Percentiles rank a stretch among this genome's conserved stretches.
Evolutionary conservation across 2,329 filamentous ascomycete species (phyloP).

Genomic region (Delphinella strobiligena): DNA sequence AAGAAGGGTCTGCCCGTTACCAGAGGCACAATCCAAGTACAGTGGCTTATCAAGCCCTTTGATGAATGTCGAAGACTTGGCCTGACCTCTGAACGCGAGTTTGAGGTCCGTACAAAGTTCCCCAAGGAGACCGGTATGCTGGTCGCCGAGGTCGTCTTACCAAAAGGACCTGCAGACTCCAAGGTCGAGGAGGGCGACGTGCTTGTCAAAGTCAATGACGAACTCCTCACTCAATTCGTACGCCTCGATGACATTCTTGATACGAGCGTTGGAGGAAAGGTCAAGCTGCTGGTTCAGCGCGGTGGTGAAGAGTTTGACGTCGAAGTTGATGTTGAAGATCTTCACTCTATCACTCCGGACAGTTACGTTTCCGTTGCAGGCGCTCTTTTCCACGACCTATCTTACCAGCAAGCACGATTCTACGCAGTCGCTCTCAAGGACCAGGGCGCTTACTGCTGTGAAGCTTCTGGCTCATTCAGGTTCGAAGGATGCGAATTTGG

Average conservation of each 20-base stretch:
- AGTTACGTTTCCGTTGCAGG: slow-evolving; percentile 91
- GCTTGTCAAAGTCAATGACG: slow-evolving; percentile 81
- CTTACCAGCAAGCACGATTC: slow-evolving; percentile 92
- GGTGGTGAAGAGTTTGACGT: slow-evolving; percentile 81
- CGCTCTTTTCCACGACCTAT: slow-evolving; percentile 88
- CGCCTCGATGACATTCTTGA: slow-evolving; percentile 85
- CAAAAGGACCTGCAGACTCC: slow-evolving; percentile 72
- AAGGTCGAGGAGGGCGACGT: slow-evolving; percentile 94
- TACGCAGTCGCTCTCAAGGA: slow-evolving; percentile 79
- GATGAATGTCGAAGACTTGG: slow-evolving; percentile 90
- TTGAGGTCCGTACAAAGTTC: slow-evolving; percentile 67
- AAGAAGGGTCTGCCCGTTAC: slow-evolving; percentile 62
- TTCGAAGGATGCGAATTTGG: slow-evolving; percentile 85
- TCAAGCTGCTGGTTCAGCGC: slow-evolving; percentile 73
- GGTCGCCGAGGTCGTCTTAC: slow-evolving; percentile 88
- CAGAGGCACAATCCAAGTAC: slow-evolving; percentile 95
- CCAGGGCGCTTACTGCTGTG: slow-evolving; percentile 79
- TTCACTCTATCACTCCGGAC: slow-evolving; percentile 91
- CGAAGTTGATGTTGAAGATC: slow-evolving; percentile 71
- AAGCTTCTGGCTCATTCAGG: slow-evolving; percentile 87
- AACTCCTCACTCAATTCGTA: slow-evolving; percentile 87
- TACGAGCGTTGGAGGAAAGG: slow-evolving; percentile 65
- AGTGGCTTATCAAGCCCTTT: slow-evolving; percentile 94
- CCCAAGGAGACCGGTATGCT: slow-evolving; percentile 95
- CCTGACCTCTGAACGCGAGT: slow-evolving; percentile 74